Evolutionary conservation across 2,329 filamentous ascomycete species (phyloP), one percentile per base, ranked within the genome.

Genomic region (Myriosclerotinia duriaeana): DNA sequence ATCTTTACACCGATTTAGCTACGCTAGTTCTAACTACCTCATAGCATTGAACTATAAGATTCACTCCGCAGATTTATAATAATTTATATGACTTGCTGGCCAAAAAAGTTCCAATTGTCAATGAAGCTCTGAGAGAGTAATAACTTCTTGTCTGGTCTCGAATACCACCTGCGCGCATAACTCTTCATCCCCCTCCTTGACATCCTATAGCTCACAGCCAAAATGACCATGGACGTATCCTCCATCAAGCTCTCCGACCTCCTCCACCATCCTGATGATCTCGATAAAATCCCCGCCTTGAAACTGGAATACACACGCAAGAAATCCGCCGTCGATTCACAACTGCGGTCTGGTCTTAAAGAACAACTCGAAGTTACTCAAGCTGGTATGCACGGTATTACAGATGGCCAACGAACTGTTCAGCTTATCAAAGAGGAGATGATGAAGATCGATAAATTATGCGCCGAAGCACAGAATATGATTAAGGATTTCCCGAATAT

Each of bases 401-500:
- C 87, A 54, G 93, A 97, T 76, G 93, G 93, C 66, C 93, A 98
- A 79, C 91, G 93, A 78, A 92, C 92, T 69, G 91, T 99, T 46
- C 90, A 92, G 76, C 87, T 90, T 74, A 97, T 97, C 80, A 97
- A 96, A 79, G 94, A 98, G 72, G 95, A 99, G 81, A 95, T 99
- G 87, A 93, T 96, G 83, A 96, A 94, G 80, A 98, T 99, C 75
- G 95, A 99, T 81, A 93, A 92, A 80, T 86, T 99, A 71, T 99
- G 95, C 81, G 93, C 93, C 70, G 96, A 99, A 79, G 93, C 93
- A 65, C 94, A 98, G 81, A 92, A 92, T 77, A 97, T 97, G 87
- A 97, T 99, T 75, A 89, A 91, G 75, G 95, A 99, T 81, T 98
- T 99, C 79, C 89, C 90, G 46, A 92, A 92, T 76, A 95, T 96